A percentile compares a stretch with the other conserved stretches of the same genome.
phyloP scores from a whole-genome alignment of 352 stramenopile genomes.

The Plasmopara viticola region DNA sequence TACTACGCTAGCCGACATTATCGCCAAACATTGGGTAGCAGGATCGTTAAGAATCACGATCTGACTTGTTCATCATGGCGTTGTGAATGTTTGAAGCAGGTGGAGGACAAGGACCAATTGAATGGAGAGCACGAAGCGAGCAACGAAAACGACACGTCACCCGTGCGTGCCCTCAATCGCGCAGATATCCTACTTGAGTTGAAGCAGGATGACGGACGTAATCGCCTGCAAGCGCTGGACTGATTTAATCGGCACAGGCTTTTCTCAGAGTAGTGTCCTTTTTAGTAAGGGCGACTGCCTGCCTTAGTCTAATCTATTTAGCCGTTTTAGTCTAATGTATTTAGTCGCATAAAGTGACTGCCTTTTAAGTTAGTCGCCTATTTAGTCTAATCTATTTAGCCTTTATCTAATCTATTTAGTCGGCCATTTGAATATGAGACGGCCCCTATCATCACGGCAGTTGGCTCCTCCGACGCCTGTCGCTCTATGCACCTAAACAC shows the following conservation, averaged over 20 bases:
- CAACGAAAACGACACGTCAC: constrained; percentile 1
- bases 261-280: too few relatives aligned
- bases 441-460: constrained; percentile 2
- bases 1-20: too few relatives aligned
- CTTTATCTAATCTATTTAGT: too few relatives aligned
- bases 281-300: too few relatives aligned
- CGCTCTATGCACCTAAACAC: constrained; percentile 10
- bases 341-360: too few relatives aligned
- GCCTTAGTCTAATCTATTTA: too few relatives aligned
- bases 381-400: too few relatives aligned
- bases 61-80: constrained; percentile 1
- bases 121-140: not conserved
- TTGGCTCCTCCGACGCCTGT: constrained; percentile 9
- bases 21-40: too few relatives aligned
- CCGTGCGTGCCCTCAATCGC: constrained; percentile 41
- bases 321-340: too few relatives aligned
- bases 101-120: constrained; percentile 9
- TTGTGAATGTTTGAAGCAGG: constrained; percentile 9
- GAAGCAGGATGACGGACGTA: constrained; percentile 2
- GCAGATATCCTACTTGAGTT: constrained; percentile 53
- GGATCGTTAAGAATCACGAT: too few relatives aligned
- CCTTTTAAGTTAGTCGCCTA: too few relatives aligned
- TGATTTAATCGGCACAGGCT: constrained; percentile 16
- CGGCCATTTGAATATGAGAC: not conserved
- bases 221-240: constrained; percentile 21